Percentiles rank a stretch among this genome's conserved stretches.
Conservation (phyloP, 768 basidiomycete species). For the Hemileccinum rubropunctum region DNA sequence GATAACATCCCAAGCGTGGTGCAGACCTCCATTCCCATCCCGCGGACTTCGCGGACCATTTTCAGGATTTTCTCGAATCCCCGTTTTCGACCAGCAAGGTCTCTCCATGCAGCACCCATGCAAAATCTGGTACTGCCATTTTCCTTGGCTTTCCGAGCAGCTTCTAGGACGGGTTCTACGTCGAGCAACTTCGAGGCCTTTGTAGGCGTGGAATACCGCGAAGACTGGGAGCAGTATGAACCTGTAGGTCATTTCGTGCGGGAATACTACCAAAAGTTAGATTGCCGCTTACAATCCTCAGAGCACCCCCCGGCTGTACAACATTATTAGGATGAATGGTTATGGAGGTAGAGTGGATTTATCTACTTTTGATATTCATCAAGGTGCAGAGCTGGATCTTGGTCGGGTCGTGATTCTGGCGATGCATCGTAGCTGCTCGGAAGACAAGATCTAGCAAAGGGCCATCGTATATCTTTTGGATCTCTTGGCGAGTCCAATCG, state of each 20-base stretch:
- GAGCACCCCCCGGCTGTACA: slow-evolving; percentile 85
- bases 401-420: slow-evolving; percentile 80
- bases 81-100: slow-evolving; percentile 86
- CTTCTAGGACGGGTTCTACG: slow-evolving; percentile 88
- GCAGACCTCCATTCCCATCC: slow-evolving; percentile 99
- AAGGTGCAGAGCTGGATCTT: slow-evolving; percentile 96
- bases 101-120: slow-evolving; percentile 99
- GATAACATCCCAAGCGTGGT: slow-evolving; percentile 97
- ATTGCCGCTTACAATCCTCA: slow-evolving; percentile 76
- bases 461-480: slow-evolving; percentile 80
- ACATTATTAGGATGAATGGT: slow-evolving; percentile 5
- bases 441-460: slow-evolving; percentile 90
- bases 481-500: slow-evolving; percentile 76
- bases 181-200: slow-evolving; percentile 86
- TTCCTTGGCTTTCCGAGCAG: slow-evolving; percentile 89
- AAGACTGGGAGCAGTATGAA: slow-evolving; percentile 97
- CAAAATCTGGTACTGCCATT: slow-evolving; percentile 98
- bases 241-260: slow-evolving; percentile 41
- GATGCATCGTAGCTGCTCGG: slow-evolving; percentile 79
- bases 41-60: slow-evolving; percentile 89
- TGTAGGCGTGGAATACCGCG: slow-evolving; percentile 86
- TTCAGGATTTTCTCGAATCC: slow-evolving; percentile 90
- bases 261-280: background rate
- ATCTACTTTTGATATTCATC: slow-evolving; percentile 96
- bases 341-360: slow-evolving; percentile 24